Conservation (phyloP, 2,329 filamentous ascomycete species). For the Claviceps sp. region DNA sequence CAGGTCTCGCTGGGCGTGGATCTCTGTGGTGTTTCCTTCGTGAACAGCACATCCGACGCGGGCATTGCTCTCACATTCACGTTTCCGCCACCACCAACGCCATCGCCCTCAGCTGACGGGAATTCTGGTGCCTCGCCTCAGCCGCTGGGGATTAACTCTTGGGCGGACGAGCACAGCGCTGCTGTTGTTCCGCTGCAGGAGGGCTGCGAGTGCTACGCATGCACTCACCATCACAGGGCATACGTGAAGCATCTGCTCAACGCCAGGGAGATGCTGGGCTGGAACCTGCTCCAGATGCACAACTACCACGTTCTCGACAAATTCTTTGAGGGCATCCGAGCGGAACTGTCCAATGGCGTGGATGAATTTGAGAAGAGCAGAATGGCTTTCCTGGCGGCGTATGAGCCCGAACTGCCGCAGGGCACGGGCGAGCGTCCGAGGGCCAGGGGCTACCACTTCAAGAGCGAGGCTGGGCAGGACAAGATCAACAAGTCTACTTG, state of each 20-base stretch:
- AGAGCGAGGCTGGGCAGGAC: conserved; percentile 49
- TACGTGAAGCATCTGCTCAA: conserved; percentile 78
- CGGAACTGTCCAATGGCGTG: conserved; percentile 43
- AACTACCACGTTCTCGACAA: conserved; percentile 61
- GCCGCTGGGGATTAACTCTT: conserved; percentile 68
- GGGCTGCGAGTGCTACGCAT: conserved; percentile 70
- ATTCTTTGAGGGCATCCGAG: conserved; percentile 63
- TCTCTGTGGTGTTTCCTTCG: conserved; percentile 63
- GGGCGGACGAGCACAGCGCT: conserved; percentile 46
- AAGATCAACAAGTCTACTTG: conserved; percentile 58
- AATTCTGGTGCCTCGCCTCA: conserved; percentile 2
- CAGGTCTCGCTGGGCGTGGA: conserved; percentile 70
- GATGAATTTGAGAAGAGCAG: conserved; percentile 44
- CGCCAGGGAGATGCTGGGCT: conserved; percentile 93
- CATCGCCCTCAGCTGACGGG: conserved; percentile 4
- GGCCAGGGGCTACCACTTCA: conserved; percentile 71
- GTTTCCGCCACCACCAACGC: conserved; percentile 44
- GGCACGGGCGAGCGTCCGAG: conserved; percentile 68
- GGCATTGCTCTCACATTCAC: conserved; percentile 72
- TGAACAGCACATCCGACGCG: conserved; percentile 62
- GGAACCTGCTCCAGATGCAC: conserved; percentile 85
- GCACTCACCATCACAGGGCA: conserved; percentile 69
- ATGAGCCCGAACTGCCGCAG: conserved; percentile 58
- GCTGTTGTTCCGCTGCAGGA: conserved; percentile 48
- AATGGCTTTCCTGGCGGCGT: conserved; percentile 34